Conservation (phyloP, 305 asterid genomes). For the Salvia sclarea region DNA sequence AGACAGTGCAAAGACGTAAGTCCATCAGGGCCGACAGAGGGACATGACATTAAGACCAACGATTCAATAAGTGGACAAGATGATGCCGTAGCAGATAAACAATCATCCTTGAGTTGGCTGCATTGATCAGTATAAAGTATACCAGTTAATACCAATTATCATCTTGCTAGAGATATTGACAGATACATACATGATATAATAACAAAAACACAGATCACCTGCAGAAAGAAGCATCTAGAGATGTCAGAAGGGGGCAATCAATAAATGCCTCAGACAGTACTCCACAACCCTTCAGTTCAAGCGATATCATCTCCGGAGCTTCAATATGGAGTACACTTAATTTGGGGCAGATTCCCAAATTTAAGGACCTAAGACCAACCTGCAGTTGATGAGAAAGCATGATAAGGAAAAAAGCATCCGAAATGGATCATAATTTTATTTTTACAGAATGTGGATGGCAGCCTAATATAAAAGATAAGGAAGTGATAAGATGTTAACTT, state of each 20-base stretch:
- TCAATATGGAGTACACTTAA: constrained; percentile 68
- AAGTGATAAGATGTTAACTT: constrained; percentile 38
- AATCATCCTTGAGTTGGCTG: constrained; percentile 95
- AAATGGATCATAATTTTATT: neutral
- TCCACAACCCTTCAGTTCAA: constrained; percentile 98
- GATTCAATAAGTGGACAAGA: constrained; percentile 74
- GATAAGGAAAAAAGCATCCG: neutral
- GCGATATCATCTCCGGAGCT: constrained; percentile 84
- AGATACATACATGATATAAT: neutral
- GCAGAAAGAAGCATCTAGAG: constrained; percentile 99
- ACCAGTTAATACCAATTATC: constrained; percentile 15
- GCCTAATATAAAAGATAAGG: neutral
- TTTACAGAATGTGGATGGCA: constrained; percentile 1
- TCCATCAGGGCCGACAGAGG: constrained; percentile 80
- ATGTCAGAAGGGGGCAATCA: constrained; percentile 76
- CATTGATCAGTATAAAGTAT: constrained; percentile 12
- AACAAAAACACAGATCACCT: constrained; percentile 47
- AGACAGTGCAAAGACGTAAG: constrained; percentile 67
- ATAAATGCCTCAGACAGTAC: constrained; percentile 85
- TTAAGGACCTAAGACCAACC: constrained; percentile 92
- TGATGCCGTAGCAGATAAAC: constrained; percentile 78
- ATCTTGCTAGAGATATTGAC: neutral
- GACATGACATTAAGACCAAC: constrained; percentile 82
- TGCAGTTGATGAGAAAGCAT: constrained; percentile 34
- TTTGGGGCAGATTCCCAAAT: constrained; percentile 98